Conservation (phyloP, 2,329 filamentous ascomycete genomes). For the Cercospora sp. region DNA sequence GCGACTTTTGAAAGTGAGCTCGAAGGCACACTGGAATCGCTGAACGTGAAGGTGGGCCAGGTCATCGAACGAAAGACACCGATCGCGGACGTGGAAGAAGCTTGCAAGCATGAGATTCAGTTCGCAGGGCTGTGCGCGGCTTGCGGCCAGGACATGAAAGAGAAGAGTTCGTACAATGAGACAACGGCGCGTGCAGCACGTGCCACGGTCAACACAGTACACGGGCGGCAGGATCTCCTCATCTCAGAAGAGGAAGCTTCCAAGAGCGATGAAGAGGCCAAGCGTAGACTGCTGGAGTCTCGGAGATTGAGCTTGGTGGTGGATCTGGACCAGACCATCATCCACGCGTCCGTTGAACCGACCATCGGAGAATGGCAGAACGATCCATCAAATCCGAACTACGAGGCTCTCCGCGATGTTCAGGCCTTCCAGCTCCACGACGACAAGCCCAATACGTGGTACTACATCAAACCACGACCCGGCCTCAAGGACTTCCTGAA, state of each 20-base stretch:
- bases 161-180: conserved; percentile 73
- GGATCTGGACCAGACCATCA: conserved; percentile 96
- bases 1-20: conserved; percentile 79
- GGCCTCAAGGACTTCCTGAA: conserved; percentile 79
- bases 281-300: conserved; percentile 74
- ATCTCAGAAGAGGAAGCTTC: conserved; percentile 81
- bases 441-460: conserved; percentile 83
- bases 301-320: conserved; percentile 91
- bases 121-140: conserved; percentile 86
- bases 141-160: conserved; percentile 95
- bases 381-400: conserved; percentile 84
- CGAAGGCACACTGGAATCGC: conserved; percentile 75
- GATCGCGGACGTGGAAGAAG: conserved; percentile 79
- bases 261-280: conserved; percentile 80
- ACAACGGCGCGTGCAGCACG: conserved; percentile 76
- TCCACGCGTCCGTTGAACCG: conserved; percentile 95
- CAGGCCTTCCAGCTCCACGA: conserved; percentile 84
- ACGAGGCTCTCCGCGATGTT: conserved; percentile 86
- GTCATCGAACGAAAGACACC: conserved; percentile 57
- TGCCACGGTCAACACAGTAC: conserved; percentile 90
- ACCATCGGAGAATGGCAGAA: conserved; percentile 95
- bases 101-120: conserved; percentile 87
- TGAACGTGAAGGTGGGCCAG: conserved; percentile 69
- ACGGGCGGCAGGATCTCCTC: conserved; percentile 83
- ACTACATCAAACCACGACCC: conserved; percentile 97